Evolutionary conservation across 371 early-diverging fungal species (phyloP).

Genomic region (Mucor mucedo): DNA sequence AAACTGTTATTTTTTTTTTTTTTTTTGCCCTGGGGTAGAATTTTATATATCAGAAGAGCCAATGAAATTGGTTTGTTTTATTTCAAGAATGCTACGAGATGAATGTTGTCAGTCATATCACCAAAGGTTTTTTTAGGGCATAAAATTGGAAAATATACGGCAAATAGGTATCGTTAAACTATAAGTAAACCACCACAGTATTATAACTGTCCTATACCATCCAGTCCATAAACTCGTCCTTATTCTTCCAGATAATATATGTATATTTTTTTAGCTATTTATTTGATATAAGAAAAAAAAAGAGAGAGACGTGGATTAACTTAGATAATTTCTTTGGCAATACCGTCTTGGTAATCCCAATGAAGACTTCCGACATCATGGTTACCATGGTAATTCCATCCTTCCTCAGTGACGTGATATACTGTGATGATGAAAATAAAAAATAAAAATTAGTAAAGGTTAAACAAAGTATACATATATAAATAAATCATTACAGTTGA

Average conservation of each 20-base stretch:
- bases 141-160: no score
- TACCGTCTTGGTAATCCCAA: conserved; percentile 72
- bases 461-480: not conserved
- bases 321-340: conserved; percentile 36
- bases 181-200: no score
- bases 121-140: no score
- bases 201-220: no score
- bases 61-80: no score
- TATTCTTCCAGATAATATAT: not conserved
- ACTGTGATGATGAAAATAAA: conserved; percentile 49
- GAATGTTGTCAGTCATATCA: no score
- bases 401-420: conserved; percentile 91
- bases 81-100: no score
- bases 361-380: conserved; percentile 90
- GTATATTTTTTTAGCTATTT: conserved; percentile 1
- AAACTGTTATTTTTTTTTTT: no score
- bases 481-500: conserved; percentile 71
- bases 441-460: conserved; percentile 3
- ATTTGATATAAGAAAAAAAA: not conserved
- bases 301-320: not conserved
- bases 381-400: conserved; percentile 91
- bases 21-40: no score
- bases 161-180: no score
- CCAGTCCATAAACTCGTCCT: no score
- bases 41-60: no score